Conservation (phyloP, 306 rosid genomes). For the Purshia tridentata region DNA sequence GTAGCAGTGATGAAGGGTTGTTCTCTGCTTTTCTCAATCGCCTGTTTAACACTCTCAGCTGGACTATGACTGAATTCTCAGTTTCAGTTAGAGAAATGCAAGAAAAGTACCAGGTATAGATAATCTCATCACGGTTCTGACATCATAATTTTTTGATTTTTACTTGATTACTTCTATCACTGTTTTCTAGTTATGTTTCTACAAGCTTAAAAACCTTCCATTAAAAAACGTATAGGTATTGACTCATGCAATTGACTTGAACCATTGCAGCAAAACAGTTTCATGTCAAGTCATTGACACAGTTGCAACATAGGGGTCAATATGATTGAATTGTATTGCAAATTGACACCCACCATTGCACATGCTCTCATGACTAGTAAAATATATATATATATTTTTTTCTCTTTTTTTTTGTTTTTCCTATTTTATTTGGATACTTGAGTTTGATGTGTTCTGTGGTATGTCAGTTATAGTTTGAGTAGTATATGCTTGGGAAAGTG, state of each 20-base stretch:
- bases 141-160: not conserved
- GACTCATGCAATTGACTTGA: too few relatives aligned
- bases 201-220: not conserved
- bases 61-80: conserved; percentile 99
- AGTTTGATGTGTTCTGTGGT: not conserved
- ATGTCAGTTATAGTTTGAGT: not conserved
- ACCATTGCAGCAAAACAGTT: too few relatives aligned
- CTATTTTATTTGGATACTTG: too few relatives aligned
- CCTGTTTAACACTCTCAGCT: conserved; percentile 87
- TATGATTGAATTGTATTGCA: too few relatives aligned
- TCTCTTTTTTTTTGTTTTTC: too few relatives aligned
- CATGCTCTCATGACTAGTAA: too few relatives aligned
- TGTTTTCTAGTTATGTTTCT: not conserved
- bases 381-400: too few relatives aligned
- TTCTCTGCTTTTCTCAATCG: conserved; percentile 97
- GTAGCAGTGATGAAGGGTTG: conserved; percentile 65
- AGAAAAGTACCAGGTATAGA: conserved; percentile 76
- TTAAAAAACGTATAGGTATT: too few relatives aligned
- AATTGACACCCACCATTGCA: too few relatives aligned
- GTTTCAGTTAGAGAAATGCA: conserved; percentile 95
- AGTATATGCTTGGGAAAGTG: not conserved
- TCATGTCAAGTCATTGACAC: too few relatives aligned
- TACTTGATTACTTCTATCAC: not conserved
- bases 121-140: not conserved
- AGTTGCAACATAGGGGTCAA: too few relatives aligned